Base-by-base conservation (phyloP, 805 yeast genomes). In the Barnettozyma botsteinii region DNA sequence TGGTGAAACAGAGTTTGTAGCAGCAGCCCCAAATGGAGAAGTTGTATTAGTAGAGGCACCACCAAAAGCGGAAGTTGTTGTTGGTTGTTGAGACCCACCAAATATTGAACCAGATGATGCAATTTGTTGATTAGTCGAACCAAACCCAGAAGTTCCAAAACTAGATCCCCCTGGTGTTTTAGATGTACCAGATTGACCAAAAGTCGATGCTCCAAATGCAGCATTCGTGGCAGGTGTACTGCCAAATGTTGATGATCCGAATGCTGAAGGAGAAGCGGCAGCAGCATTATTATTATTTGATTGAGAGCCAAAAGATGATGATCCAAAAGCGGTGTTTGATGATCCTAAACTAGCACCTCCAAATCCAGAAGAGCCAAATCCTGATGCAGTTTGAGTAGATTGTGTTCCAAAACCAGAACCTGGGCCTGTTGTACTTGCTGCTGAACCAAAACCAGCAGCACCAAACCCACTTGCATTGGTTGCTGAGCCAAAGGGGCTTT, bases 381-480 rank as follows among this genome's bases (percentile, higher is more conserved):
- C 33, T 7, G 41, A 13, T n/a, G 22, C 12, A 13, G 31, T 20
- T 25, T 32, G 21, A 10, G 47, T 49, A 30, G 49, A 43, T 10
- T 44, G 28, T 11, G 45, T 26, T 1, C 51, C 53, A 41, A 47
- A 47, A 6, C 45, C 43, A 15, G 46, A 37, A 2, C 40, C 19
- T 11, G 35, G 4, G 21, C 45, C 39, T 13, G 48, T n/a, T n/a
- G n/a, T n/a, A n/a, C n/a, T n/a, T n/a, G n/a, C n/a, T n/a, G n/a
- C n/a, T n/a, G n/a, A n/a, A n/a, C n/a, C n/a, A n/a, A n/a, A n/a
- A n/a, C n/a, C 17, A 5, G 18, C 25, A 21, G 33, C 12, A 8
- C 38, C 37, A 14, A 31, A 36, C 4, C 40, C 40, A 15, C n/a
- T n/a, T n/a, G n/a, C n/a, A n/a, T n/a, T n/a, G n/a, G n/a, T n/a